Evolutionary conservation across 2,329 filamentous ascomycete genomes (phyloP).

Genomic region (Xylaria sp.): DNA sequence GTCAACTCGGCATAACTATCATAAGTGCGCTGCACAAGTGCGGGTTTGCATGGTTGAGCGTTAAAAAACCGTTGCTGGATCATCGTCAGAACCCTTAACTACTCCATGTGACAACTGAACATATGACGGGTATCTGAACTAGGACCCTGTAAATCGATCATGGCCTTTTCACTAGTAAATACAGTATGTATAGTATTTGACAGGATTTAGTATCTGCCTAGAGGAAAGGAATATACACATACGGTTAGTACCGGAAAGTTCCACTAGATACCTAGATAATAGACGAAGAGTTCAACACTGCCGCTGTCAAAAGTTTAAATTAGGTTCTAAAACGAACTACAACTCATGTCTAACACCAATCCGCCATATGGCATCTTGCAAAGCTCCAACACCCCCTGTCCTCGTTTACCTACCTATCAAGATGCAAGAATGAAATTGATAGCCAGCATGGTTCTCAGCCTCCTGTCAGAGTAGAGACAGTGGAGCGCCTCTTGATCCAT

Average conservation of each 20-base stretch:
- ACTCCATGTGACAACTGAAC: neutral
- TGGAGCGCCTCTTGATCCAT: neutral
- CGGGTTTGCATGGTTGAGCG: constrained; percentile 15
- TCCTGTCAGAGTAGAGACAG: constrained; percentile 5
- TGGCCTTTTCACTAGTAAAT: neutral
- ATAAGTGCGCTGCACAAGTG: constrained; percentile 24
- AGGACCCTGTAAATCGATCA: neutral
- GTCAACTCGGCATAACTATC: constrained; percentile 29
- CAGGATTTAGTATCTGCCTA: neutral
- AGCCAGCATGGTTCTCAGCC: neutral
- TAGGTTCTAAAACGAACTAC: neutral
- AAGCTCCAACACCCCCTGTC: neutral
- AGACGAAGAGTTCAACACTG: neutral
- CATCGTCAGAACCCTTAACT: neutral
- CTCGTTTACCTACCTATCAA: constrained; percentile 11
- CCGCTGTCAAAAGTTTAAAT: neutral
- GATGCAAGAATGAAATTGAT: constrained; percentile 3
- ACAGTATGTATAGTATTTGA: neutral
- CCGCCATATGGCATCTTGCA: neutral
- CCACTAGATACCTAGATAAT: neutral
- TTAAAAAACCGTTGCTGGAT: neutral
- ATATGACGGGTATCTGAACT: neutral
- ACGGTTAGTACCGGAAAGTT: neutral
- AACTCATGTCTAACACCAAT: neutral
- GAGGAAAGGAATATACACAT: neutral